These are phyloP conservation scores for Funneliformis caledonium DNA, from an alignment of 371 early-diverging fungal genomes.

Conservation along the genomic window DNA sequence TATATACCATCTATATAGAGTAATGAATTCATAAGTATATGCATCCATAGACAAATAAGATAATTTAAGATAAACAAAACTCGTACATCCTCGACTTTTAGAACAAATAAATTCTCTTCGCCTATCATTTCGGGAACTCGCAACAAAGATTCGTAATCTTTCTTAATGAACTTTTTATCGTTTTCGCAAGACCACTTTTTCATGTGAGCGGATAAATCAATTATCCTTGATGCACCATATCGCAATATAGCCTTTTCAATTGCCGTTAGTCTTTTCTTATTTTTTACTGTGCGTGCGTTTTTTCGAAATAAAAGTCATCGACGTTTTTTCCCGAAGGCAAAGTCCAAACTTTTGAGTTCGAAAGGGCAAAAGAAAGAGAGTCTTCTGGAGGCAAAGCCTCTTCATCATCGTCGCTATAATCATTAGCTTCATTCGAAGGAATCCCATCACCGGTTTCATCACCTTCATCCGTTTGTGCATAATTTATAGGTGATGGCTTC, in stretches of 20 bases:
- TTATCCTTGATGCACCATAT: conserved; percentile 37
- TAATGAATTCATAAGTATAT: conserved; percentile 28
- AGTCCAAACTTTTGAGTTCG: conserved; percentile 12
- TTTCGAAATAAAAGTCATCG: conserved; percentile 14
- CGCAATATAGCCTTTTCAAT: conserved; percentile 36
- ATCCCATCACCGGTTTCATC: neutral
- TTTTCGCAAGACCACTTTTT: conserved; percentile 36
- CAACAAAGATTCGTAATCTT: conserved; percentile 30
- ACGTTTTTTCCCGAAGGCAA: conserved; percentile 38
- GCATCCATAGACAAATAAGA: conserved; percentile 18
- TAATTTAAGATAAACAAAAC: conserved; percentile 29
- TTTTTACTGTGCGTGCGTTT: conserved; percentile 33
- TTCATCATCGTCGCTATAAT: conserved; percentile 6
- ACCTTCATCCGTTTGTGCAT: conserved; percentile 8
- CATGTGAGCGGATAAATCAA: conserved; percentile 41
- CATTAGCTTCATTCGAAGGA: neutral
- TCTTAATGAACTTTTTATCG: conserved; percentile 36
- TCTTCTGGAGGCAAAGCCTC: conserved; percentile 18
- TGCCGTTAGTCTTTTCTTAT: conserved; percentile 37
- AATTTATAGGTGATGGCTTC: conserved; percentile 14
- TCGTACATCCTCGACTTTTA: conserved; percentile 31
- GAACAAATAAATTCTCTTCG: conserved; percentile 28
- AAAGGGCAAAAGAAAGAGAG: neutral
- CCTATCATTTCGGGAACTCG: conserved; percentile 31
- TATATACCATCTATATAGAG: conserved; percentile 28